A percentile compares a stretch with the other conserved stretches of the same genome.
Evolutionary conservation across 306 rosid species (phyloP).

Genomic region (Prunus campanulata): DNA sequence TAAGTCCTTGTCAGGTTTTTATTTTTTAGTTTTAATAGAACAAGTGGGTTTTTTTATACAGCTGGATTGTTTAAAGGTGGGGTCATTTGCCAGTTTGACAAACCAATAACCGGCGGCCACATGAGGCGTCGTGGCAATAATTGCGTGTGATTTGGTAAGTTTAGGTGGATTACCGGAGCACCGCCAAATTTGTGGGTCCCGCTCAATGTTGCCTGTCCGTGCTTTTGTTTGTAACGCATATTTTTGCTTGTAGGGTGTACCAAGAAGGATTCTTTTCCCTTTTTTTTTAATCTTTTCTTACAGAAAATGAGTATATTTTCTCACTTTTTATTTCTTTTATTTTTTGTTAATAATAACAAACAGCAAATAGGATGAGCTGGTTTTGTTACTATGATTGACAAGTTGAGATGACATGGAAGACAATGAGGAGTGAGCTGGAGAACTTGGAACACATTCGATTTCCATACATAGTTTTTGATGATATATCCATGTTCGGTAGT

Average conservation of each 20-base stretch:
- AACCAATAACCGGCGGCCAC: slow-evolving; percentile 38
- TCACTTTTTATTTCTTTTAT: not conserved
- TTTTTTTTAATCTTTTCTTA: too few species aligned
- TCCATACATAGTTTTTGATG: too few species aligned
- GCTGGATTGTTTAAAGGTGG: slow-evolving; percentile 41
- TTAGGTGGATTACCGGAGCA: slow-evolving; percentile 11
- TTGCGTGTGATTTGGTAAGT: slow-evolving; percentile 6
- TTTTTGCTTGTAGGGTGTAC: not conserved
- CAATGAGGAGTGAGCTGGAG: slow-evolving; percentile 1
- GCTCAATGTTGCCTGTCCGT: not conserved
- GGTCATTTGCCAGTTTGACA: slow-evolving; percentile 21
- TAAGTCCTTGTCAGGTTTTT: too few species aligned
- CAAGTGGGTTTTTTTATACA: slow-evolving; percentile 23
- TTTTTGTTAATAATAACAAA: not conserved
- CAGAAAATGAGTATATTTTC: too few species aligned
- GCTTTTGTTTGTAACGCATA: not conserved
- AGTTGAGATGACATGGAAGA: not conserved
- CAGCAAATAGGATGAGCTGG: not conserved
- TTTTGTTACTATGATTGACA: not conserved
- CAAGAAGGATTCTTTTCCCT: not conserved
- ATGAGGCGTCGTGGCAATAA: slow-evolving; percentile 28
- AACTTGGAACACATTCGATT: not conserved
- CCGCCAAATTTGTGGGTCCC: slow-evolving; percentile 14
- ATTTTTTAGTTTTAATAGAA: not conserved
- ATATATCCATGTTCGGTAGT: too few species aligned